Base-by-base conservation (phyloP, 2,329 filamentous ascomycete species). In the Myriangium duriaei region DNA sequence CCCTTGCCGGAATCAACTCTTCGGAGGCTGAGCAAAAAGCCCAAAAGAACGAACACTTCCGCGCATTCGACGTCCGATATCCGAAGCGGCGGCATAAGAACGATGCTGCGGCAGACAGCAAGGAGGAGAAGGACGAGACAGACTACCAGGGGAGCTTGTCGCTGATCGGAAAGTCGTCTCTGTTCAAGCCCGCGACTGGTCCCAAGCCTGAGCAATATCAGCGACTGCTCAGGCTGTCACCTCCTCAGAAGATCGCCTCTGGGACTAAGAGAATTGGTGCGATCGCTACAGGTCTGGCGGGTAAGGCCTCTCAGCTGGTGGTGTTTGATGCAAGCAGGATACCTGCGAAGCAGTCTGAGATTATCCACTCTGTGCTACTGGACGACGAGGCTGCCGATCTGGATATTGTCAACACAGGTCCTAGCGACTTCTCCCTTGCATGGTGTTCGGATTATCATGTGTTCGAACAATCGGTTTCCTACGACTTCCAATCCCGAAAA, bases 41-140 rank as follows among this genome's bases (percentile, higher is more conserved):
- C 46, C 82, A 81, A 46, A 80, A 74, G 54, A 95, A 95, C 56
- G 71, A 82, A 52, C 87, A 95, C 61, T 75, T 96, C 47, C 75
- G 86, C 46, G 71, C 82, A 7, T 81, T 93, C 51, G 67, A 71
- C 45, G 68, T 91, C 45, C 58, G 64, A 42, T 68, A 70, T 45
- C 69, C 71, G 1, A 63, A 64, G 39, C 58, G 54, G 35, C 68
- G 67, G 49, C 57, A 53, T 32, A 47, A 48, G 17, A 58, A 66
- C 46, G 57, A 48, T 45, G 53, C 50, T 11, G 21, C n/a, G n/a
- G n/a, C n/a, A n/a, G n/a, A n/a, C n/a, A 45, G 69, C 42, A 56
- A 55, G 33, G 38, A 49, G 4, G 43, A 50, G 32, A 30, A 50
- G 34, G 34, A 45, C 42, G 47, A 53, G 43, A 45, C 51, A 46